Evolutionary conservation across 78 protist genomes (phyloP).

Genomic region (Dictyostelium discoideum): DNA sequence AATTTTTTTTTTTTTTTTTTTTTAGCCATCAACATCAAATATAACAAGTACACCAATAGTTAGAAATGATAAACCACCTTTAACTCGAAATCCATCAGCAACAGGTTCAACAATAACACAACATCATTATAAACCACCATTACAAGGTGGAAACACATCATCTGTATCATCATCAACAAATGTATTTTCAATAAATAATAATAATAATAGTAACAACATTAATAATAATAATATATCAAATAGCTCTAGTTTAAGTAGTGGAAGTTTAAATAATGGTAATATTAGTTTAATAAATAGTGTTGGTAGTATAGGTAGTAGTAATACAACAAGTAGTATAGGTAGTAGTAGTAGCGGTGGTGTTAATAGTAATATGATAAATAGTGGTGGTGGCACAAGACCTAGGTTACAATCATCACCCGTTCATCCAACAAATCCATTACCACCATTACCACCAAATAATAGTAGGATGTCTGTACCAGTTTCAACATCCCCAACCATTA

Average conservation of each 20-base stretch:
- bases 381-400: constrained; percentile 21
- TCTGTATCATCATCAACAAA: not conserved
- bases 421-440: constrained; percentile 66
- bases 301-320: not conserved
- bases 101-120: not conserved
- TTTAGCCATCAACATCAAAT: constrained; percentile 24
- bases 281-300: not conserved
- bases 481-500: constrained; percentile 1
- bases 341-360: not conserved
- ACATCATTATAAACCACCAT: not conserved
- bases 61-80: constrained; percentile 54
- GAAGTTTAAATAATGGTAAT: not conserved
- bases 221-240: not conserved
- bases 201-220: not conserved
- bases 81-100: constrained; percentile 23
- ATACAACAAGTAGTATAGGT: not conserved
- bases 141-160: not conserved
- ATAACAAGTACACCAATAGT: not conserved
- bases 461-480: constrained; percentile 40
- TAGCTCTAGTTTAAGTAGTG: constrained; percentile 4
- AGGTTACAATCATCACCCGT: constrained; percentile 49
- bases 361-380: not conserved
- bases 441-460: constrained; percentile 31
- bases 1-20: not conserved
- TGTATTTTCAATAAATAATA: not conserved